A percentile compares a stretch with the other conserved stretches of the same genome.
phyloP scores from a whole-genome alignment of 768 basidiomycete genomes.

The Obba rivulosa region DNA sequence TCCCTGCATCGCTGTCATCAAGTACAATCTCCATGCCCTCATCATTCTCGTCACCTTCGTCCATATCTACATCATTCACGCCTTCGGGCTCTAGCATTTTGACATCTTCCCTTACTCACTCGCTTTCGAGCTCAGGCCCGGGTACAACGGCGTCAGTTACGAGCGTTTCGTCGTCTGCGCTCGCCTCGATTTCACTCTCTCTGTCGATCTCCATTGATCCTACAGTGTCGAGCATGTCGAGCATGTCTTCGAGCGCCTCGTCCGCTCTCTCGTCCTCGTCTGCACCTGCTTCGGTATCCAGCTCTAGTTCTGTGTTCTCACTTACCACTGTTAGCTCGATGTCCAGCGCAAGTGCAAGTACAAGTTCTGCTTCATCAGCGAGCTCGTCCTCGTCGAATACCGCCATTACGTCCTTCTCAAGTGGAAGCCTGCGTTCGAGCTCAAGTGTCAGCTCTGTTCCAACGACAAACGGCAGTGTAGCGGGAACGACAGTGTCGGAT shows the following conservation, averaged over 20 bases:
- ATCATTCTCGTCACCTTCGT: neutral
- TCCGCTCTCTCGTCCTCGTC: constrained; percentile 1
- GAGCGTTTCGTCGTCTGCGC: no score
- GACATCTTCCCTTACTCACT: no score
- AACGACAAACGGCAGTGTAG: no score
- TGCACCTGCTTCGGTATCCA: neutral
- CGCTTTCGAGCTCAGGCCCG: no score
- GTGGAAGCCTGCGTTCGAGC: neutral
- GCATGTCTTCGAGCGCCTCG: neutral
- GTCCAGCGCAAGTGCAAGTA: neutral
- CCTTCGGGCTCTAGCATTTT: neutral
- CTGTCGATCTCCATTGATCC: neutral
- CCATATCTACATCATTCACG: neutral
- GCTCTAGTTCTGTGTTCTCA: neutral
- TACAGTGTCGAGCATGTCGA: neutral
- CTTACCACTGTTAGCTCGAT: neutral
- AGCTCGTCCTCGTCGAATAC: neutral
- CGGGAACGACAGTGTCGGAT: no score
- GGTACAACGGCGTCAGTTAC: no score
- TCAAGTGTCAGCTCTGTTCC: neutral
- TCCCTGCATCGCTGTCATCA: neutral
- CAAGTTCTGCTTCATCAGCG: neutral
- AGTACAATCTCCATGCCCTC: neutral
- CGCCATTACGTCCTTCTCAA: neutral
- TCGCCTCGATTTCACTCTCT: neutral